Evolutionary conservation across 2,329 filamentous ascomycete genomes (phyloP).

Genomic region (Pseudocercospora musae): DNA sequence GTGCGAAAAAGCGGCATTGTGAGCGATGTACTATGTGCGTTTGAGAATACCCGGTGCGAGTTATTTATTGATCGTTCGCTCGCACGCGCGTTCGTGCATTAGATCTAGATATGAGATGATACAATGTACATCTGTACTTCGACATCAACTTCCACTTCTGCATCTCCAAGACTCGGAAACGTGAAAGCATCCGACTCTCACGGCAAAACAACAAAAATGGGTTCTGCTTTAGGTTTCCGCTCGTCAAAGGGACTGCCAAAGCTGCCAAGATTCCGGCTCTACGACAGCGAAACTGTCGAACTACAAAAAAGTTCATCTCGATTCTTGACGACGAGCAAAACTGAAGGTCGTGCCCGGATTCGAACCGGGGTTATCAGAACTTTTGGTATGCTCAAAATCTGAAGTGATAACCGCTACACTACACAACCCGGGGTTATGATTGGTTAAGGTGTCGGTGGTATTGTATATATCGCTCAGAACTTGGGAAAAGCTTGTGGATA

Average conservation of each 20-base stretch:
- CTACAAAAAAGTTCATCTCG: too few relatives aligned
- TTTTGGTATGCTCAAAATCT: background rate
- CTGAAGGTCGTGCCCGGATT: background rate
- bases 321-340: background rate
- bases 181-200: background rate
- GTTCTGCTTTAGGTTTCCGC: background rate
- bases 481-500: too few relatives aligned
- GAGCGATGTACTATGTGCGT: background rate
- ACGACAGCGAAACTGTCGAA: background rate
- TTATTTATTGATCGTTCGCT: background rate
- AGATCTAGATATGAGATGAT: constrained; percentile 4
- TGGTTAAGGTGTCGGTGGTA: too few relatives aligned
- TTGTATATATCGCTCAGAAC: too few relatives aligned
- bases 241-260: too few relatives aligned
- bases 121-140: background rate
- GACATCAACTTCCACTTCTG: background rate
- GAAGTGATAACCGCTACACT: constrained; percentile 4
- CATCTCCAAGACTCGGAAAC: background rate
- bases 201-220: too few relatives aligned
- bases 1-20: background rate
- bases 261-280: too few relatives aligned
- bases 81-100: background rate
- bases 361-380: constrained; percentile 4
- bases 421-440: too few relatives aligned
- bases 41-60: constrained; percentile 4